These are phyloP conservation scores for Claviceps lovelessii DNA, from an alignment of 2,329 filamentous ascomycete species.

Conservation along the genomic window DNA sequence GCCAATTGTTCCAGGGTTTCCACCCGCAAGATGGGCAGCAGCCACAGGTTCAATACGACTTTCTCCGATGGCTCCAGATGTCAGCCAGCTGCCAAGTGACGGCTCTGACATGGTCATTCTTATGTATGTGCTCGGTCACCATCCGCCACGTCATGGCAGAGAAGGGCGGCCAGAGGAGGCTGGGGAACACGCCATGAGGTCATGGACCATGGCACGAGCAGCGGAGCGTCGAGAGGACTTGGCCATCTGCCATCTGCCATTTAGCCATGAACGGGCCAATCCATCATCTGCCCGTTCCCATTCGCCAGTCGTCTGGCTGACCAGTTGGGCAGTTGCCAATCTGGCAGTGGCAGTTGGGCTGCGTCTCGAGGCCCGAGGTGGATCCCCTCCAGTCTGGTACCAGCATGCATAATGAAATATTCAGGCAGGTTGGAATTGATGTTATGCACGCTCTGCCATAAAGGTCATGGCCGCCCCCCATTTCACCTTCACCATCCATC, in stretches of 20 bases:
- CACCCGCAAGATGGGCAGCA: no score
- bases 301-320: no score
- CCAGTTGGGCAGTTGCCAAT: no score
- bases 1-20: no score
- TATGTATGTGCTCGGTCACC: neutral
- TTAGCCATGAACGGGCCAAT: no score
- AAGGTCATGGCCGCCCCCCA: no score
- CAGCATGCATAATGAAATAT: neutral
- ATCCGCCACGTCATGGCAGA: neutral
- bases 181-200: neutral
- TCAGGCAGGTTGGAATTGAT: no score
- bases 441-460: neutral
- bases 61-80: no score
- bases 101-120: neutral
- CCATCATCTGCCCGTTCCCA: no score
- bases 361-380: neutral
- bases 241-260: no score
- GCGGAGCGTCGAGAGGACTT: no score
- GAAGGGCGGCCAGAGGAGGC: neutral
- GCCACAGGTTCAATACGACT: neutral
- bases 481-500: no score
- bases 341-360: neutral
- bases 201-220: neutral
- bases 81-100: neutral
- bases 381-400: neutral